phyloP scores from a whole-genome alignment of 805 yeast genomes.

The Wickerhamomyces bovis region DNA sequence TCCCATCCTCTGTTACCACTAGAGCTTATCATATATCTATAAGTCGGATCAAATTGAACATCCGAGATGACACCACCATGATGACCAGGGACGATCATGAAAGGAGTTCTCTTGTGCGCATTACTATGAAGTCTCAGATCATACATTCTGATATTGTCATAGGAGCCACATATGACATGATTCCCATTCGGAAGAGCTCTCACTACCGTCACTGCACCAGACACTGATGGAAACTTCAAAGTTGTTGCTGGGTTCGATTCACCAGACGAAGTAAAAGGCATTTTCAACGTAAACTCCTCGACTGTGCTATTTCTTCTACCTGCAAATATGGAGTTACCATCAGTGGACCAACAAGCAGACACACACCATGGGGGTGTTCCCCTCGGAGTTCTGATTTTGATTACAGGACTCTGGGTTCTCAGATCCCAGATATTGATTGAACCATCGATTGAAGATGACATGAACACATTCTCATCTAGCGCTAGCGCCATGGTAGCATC shows the following conservation, averaged over 20 bases:
- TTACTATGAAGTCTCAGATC: conserved; percentile 51
- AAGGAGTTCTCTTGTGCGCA: conserved; percentile 46
- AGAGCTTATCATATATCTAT: conserved; percentile 81
- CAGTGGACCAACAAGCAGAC: conserved; percentile 80
- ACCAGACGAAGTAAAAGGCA: conserved; percentile 35
- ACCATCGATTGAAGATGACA: conserved; percentile 84
- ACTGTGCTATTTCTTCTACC: conserved; percentile 89
- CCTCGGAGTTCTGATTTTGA: conserved; percentile 47
- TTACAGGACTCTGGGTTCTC: conserved; percentile 41
- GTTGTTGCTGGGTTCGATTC: conserved; percentile 48
- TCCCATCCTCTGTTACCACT: conserved; percentile 97
- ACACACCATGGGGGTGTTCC: conserved; percentile 92
- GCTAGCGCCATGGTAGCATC: neutral
- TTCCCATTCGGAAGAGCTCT: conserved; percentile 73
- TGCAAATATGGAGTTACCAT: conserved; percentile 72
- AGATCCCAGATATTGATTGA: conserved; percentile 77
- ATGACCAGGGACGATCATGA: conserved; percentile 91
- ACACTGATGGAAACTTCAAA: conserved; percentile 73
- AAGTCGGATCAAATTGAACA: conserved; percentile 77
- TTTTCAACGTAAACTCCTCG: conserved; percentile 64
- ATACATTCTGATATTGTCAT: conserved; percentile 83
- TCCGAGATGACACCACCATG: conserved; percentile 86
- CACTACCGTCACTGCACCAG: conserved; percentile 86
- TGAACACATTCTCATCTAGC: conserved; percentile 46
- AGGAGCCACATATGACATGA: conserved; percentile 81